Evolutionary conservation across 306 rosid genomes (phyloP).

Genomic region (Castanospermum australe): DNA sequence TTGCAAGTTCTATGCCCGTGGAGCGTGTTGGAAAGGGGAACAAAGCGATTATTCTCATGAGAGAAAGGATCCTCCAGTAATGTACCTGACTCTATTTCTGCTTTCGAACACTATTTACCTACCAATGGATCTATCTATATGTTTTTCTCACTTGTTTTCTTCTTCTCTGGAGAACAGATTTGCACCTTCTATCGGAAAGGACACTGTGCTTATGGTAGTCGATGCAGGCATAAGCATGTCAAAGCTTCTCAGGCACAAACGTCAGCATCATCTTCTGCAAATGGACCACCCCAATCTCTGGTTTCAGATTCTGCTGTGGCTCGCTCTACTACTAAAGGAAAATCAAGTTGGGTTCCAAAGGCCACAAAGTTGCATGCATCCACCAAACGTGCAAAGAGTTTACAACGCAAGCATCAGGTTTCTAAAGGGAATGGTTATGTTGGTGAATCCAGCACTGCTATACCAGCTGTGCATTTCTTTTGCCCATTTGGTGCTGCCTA

Average conservation of each 20-base stretch:
- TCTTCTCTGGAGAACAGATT: conserved; percentile 41
- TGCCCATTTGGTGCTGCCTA: conserved; percentile 76
- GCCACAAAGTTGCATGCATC: conserved; percentile 39
- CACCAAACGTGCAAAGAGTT: conserved; percentile 41
- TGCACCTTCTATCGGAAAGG: conserved; percentile 78
- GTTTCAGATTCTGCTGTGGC: conserved; percentile 37
- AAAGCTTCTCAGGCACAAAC: conserved; percentile 57
- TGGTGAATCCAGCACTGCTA: conserved; percentile 43
- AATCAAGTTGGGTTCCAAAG: conserved; percentile 50
- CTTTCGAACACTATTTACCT: background rate
- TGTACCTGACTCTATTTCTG: conserved; percentile 31
- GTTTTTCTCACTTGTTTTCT: conserved; percentile 7
- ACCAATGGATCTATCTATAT: background rate
- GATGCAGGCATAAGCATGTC: conserved; percentile 81
- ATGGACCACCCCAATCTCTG: conserved; percentile 34
- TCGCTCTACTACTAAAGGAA: conserved; percentile 16
- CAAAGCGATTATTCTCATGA: conserved; percentile 82
- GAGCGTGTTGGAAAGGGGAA: conserved; percentile 85
- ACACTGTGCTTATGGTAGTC: conserved; percentile 75
- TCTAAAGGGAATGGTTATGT: conserved; percentile 32
- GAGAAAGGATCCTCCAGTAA: conserved; percentile 58
- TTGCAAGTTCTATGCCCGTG: conserved; percentile 90
- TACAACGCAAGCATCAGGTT: conserved; percentile 26
- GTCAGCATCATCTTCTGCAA: conserved; percentile 46
- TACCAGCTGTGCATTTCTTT: conserved; percentile 48